A percentile compares a stretch with the other conserved stretches of the same genome.
Evolutionary conservation across 2,329 filamentous ascomycete species (phyloP).

Genomic region (Fusarium odoratissimum): DNA sequence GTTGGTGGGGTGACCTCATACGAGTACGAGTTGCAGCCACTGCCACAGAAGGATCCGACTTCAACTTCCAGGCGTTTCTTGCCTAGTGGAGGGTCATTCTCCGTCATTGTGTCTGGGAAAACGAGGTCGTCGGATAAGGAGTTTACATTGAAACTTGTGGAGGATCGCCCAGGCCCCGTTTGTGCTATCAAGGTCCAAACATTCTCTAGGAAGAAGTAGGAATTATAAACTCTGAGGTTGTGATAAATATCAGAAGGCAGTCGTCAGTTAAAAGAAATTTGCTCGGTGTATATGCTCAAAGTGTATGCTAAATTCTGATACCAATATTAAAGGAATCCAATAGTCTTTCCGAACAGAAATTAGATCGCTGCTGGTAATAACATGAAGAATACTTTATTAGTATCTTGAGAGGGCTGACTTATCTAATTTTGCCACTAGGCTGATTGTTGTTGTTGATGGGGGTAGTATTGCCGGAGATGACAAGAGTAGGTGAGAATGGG

Average conservation of each 20-base stretch:
- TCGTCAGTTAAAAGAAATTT: fast-evolving
- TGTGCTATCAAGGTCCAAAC: not conserved
- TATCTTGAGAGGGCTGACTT: no score
- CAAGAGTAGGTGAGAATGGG: no score
- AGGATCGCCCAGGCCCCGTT: fast-evolving
- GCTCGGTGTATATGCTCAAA: not conserved
- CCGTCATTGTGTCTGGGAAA: not conserved
- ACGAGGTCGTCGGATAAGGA: not conserved
- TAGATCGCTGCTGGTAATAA: no score
- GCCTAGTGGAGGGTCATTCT: not conserved
- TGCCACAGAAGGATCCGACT: not conserved
- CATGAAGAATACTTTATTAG: no score
- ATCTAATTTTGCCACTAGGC: no score
- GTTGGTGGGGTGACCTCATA: not conserved
- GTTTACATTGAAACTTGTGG: not conserved
- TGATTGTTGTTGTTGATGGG: no score
- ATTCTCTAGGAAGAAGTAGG: not conserved
- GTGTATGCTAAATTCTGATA: not conserved
- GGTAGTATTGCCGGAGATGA: no score
- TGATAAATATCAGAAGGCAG: not conserved
- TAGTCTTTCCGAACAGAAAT: no score
- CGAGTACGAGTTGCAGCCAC: not conserved
- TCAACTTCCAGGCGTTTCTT: not conserved
- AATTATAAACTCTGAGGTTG: not conserved
- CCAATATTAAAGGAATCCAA: no score